phyloP scores from a whole-genome alignment of 2,329 filamentous ascomycete genomes.

The Stagonosporopsis chrysanthemi region DNA sequence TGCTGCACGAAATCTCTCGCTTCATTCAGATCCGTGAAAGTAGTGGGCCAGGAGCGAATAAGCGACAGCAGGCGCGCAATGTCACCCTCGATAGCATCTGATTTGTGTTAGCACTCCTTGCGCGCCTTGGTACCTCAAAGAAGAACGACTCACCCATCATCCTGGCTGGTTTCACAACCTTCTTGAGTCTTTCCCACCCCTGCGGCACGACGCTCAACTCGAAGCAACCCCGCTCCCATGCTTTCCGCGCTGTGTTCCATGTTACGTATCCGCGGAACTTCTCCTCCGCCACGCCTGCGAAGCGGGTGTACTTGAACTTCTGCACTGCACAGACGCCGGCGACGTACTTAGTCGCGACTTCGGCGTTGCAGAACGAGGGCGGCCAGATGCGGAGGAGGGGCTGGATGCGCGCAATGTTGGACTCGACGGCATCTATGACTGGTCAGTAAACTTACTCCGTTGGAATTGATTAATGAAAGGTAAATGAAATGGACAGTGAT shows the following conservation, averaged over 20 bases:
- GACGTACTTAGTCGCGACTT: conserved; percentile 4
- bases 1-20: conserved; percentile 12
- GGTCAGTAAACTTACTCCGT: background rate
- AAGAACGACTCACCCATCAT: background rate
- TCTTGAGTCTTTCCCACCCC: background rate
- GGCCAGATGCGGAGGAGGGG: background rate
- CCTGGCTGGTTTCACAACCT: background rate
- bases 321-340: background rate
- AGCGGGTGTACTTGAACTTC: background rate
- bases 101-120: background rate
- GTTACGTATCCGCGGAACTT: conserved; percentile 8
- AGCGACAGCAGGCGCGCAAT: background rate
- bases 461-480: background rate
- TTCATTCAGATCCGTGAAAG: conserved; percentile 10
- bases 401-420: background rate
- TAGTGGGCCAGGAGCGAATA: background rate
- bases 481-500: background rate
- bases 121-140: background rate
- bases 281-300: background rate
- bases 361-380: background rate
- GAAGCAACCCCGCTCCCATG: background rate
- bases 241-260: conserved; percentile 3
- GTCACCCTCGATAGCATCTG: conserved; percentile 7
- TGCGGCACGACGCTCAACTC: background rate
- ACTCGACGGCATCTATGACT: conserved; percentile 1